Conservation (phyloP, 2,329 filamentous ascomycete genomes). For the Scytalidium lignicola region DNA sequence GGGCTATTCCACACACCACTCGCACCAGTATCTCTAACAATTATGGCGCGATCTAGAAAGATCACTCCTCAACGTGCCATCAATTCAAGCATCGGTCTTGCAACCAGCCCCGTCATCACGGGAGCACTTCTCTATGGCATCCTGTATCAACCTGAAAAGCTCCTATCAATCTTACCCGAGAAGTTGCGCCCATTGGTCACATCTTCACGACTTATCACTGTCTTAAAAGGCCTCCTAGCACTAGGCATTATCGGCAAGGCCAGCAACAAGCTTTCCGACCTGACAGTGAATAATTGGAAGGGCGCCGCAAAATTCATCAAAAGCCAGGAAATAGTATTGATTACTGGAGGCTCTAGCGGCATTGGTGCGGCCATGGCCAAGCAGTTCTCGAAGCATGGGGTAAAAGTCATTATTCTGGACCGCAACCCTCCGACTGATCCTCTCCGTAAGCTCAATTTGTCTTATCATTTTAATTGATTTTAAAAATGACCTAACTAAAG, state of each 20-base stretch:
- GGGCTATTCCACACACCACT: too few species aligned
- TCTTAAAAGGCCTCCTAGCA: constrained; percentile 34
- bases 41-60: neutral
- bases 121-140: constrained; percentile 17
- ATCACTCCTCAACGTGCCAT: too few species aligned
- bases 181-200: constrained; percentile 11
- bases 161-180: constrained; percentile 15
- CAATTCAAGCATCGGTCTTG: neutral
- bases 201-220: constrained; percentile 12
- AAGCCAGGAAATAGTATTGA: constrained; percentile 62
- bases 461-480: too few species aligned
- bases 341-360: constrained; percentile 71
- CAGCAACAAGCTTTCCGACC: constrained; percentile 46
- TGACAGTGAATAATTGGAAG: constrained; percentile 43
- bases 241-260: constrained; percentile 44
- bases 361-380: constrained; percentile 64
- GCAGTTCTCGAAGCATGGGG: constrained; percentile 54
- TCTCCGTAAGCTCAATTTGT: constrained; percentile 18
- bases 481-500: constrained; percentile 50
- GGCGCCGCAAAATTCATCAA: constrained; percentile 53
- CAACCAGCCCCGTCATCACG: constrained; percentile 9
- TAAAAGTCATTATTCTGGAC: constrained; percentile 68
- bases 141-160: constrained; percentile 18
- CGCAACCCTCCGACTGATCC: constrained; percentile 46
- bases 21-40: too few species aligned